Percentiles rank a stretch among this genome's conserved stretches.
These are phyloP conservation scores for Helotiales sp. DNA, from an alignment of 2,329 filamentous ascomycete genomes.

Conservation along the genomic window DNA sequence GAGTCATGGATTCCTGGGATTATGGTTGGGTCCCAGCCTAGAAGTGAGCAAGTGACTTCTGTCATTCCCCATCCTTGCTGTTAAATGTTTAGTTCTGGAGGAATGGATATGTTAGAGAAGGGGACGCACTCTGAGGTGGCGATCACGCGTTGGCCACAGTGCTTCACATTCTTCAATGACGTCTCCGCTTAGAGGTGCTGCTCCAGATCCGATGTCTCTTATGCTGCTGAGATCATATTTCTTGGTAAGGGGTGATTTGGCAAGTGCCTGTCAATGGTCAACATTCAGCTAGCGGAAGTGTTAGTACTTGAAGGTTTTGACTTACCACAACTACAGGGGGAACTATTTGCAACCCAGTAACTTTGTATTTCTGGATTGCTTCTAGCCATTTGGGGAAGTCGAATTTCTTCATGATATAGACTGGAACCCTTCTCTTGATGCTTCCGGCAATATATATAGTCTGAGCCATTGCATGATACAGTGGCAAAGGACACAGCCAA, in stretches of 20 bases:
- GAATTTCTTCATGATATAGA: conserved; percentile 79
- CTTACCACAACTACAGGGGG: conserved; percentile 69
- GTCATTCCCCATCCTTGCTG: conserved; percentile 88
- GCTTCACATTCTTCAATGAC: conserved; percentile 70
- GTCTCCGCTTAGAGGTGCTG: conserved; percentile 78
- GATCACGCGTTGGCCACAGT: conserved; percentile 68
- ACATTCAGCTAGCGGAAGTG: neutral
- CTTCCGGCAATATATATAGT: conserved; percentile 65
- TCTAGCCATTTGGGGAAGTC: conserved; percentile 72
- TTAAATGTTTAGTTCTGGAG: conserved; percentile 26
- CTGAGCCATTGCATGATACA: conserved; percentile 76
- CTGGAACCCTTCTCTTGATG: conserved; percentile 56
- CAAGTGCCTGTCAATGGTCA: conserved; percentile 53
- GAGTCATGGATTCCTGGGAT: conserved; percentile 43
- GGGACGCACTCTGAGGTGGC: conserved; percentile 53
- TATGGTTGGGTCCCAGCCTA: conserved; percentile 61
- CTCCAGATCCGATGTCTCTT: conserved; percentile 80
- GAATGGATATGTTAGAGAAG: neutral
- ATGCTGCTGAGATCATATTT: conserved; percentile 78
- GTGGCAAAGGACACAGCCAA: conserved; percentile 35
- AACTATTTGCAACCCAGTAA: conserved; percentile 67
- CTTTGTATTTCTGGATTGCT: conserved; percentile 65
- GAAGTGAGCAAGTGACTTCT: conserved; percentile 71
- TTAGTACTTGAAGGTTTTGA: no score
- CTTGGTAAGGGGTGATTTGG: conserved; percentile 74